Conservation (phyloP, 2,329 filamentous ascomycete species). For the Cyphellophora europaea region DNA sequence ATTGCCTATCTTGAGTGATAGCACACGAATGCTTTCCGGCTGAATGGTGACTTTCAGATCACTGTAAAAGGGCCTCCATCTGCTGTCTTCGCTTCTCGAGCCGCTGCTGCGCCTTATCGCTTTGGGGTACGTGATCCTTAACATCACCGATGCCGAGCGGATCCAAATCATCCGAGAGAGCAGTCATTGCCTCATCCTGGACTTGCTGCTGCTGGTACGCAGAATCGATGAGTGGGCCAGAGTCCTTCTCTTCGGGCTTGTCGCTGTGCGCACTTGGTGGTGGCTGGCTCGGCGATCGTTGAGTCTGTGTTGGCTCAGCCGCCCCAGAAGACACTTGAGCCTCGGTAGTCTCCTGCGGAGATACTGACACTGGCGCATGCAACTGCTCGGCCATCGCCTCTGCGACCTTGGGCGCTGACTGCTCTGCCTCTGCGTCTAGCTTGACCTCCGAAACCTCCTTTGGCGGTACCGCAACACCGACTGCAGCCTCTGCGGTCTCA, state of each 20-base stretch:
- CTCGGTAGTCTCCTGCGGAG: neutral
- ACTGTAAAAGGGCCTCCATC: constrained; percentile 17
- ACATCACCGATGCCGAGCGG: constrained; percentile 18
- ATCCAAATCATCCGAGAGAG: constrained; percentile 15
- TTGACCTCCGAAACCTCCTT: too few relatives aligned
- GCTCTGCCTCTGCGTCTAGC: neutral
- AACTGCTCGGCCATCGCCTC: neutral
- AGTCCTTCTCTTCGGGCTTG: neutral
- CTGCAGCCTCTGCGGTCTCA: constrained; percentile 47
- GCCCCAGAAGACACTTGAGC: neutral
- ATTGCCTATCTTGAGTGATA: too few relatives aligned
- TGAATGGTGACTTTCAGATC: too few relatives aligned
- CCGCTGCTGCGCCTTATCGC: constrained; percentile 8
- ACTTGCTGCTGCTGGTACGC: neutral
- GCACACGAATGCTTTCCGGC: too few relatives aligned
- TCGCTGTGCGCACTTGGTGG: neutral
- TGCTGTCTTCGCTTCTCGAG: constrained; percentile 16
- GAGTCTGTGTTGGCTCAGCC: too few relatives aligned
- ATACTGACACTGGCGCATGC: neutral
- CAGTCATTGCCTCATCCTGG: neutral
- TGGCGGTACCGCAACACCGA: constrained; percentile 36
- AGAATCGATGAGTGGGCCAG: neutral
- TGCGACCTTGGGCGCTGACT: neutral
- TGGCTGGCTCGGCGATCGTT: too few relatives aligned
- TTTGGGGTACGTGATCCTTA: constrained; percentile 13